Conservation (phyloP, 1,284 basidiomycete genomes). For the Puccinia hordei region DNA sequence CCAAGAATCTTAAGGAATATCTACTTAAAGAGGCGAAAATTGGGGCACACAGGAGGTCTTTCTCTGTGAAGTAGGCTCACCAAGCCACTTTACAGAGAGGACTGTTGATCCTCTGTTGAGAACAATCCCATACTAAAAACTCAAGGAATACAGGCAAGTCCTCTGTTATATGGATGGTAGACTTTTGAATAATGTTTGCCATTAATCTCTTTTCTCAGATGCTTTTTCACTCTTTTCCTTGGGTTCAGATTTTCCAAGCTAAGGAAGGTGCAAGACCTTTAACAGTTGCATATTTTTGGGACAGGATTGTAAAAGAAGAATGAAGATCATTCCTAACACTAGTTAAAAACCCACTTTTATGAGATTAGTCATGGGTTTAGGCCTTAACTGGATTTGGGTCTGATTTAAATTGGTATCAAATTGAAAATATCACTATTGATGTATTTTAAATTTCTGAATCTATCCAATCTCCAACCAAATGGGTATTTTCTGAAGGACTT, state of each 20-base stretch:
- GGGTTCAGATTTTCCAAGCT: slow-evolving; percentile 6
- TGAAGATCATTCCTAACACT: background rate
- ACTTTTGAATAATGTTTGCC: no score
- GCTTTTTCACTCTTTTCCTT: no score
- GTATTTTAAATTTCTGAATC: slow-evolving; percentile 82
- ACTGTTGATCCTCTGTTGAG: no score
- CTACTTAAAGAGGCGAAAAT: no score
- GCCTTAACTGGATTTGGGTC: background rate
- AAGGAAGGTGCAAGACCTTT: slow-evolving; percentile 16
- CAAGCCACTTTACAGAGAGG: no score
- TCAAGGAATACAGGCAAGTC: no score
- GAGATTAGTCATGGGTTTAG: slow-evolving; percentile 12
- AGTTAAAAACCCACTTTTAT: slow-evolving; percentile 3
- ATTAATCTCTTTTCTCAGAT: no score
- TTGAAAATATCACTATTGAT: slow-evolving; percentile 78
- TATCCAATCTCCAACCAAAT: slow-evolving; percentile 73
- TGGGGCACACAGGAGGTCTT: no score
- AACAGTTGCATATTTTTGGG: background rate
- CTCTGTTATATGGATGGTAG: no score
- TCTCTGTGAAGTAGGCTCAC: no score
- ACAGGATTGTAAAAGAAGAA: slow-evolving; percentile 3
- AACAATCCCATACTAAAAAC: no score
- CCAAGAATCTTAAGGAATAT: no score
- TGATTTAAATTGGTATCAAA: slow-evolving; percentile 74
- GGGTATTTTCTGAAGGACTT: slow-evolving; percentile 89